Base-by-base conservation (phyloP, 2,329 filamentous ascomycete species). In the Sporothrix globosa region DNA sequence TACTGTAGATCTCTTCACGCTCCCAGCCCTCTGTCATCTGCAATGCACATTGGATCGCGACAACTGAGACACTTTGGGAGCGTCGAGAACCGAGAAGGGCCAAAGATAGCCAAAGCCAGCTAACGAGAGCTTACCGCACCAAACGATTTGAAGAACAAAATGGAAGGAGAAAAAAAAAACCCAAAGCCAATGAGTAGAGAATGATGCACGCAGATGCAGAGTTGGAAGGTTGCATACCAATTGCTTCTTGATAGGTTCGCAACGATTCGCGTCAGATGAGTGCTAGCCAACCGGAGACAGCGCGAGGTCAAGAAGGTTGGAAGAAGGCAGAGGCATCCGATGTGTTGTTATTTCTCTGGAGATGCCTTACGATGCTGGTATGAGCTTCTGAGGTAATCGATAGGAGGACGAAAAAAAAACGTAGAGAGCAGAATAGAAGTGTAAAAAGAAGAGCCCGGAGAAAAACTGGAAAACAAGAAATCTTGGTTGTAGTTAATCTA, bases 41-140 rank as follows among this genome's bases (percentile, higher is more conserved):
- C 56, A 13, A 24, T 61, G 39, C 39, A 60, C 58, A 14, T 46
- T 63, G 58, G 21, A 63, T 63, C 58, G 39, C 58, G 39, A 63
- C 58, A 63, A 27, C 39, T 63, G 58, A 63, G 39, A 63, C 58
- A 63, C 21, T 27, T 24, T 19, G 19, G 10, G 30, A 41, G 54
- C 30, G 30, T 34, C 17, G 52, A 13, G n/a, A n/a, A 14, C 53
- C 19, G 7, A n/a, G n/a, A 24, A 60, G 19, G 56, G 34, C 30
- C 56, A 41, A 41, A 21, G 56, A 44, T 60, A 19, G 27, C 56
- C 50, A 53, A 24, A 53, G 50, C 21, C 52, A 17, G 24, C 13
- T 4, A 30, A 9, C 6, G 39, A 46, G 19, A 14, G 3, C 30
- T 44, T 39, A 27, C 17, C 39, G 41, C 13, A 39, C 58, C 58